Percentiles rank a stretch among this genome's conserved stretches.
These are phyloP conservation scores for Sphaerulina populicola DNA, from an alignment of 2,329 filamentous ascomycete species.

Conservation along the genomic window DNA sequence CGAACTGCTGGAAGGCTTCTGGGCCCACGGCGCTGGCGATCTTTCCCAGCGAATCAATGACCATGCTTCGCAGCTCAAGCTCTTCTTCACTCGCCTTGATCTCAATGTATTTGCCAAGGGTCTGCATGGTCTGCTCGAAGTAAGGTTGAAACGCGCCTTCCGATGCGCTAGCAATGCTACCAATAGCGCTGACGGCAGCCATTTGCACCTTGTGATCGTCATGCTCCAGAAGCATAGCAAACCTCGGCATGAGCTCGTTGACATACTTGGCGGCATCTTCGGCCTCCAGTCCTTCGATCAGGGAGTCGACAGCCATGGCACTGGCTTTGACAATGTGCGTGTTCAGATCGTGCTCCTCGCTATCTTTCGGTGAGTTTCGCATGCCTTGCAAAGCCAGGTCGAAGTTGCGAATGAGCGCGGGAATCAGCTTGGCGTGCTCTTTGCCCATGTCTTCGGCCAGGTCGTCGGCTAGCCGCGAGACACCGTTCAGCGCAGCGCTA, in stretches of 20 bases:
- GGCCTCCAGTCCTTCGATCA: slow-evolving; percentile 76
- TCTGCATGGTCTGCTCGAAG: slow-evolving; percentile 82
- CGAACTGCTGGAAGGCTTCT: slow-evolving; percentile 80
- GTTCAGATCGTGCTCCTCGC: slow-evolving; percentile 58
- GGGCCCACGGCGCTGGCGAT: slow-evolving; percentile 83
- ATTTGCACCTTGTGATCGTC: slow-evolving; percentile 84
- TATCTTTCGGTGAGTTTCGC: slow-evolving; percentile 41
- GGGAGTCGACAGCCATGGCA: slow-evolving; percentile 81
- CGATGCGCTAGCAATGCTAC: slow-evolving; percentile 79
- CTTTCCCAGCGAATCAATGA: slow-evolving; percentile 86
- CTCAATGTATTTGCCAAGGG: slow-evolving; percentile 72
- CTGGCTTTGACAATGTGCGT: slow-evolving; percentile 80
- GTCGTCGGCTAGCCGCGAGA: slow-evolving; percentile 86
- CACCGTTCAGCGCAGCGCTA: slow-evolving; percentile 75
- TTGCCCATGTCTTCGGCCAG: slow-evolving; percentile 81
- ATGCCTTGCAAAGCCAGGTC: slow-evolving; percentile 66
- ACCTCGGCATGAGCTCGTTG: slow-evolving; percentile 70
- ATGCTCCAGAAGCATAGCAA: slow-evolving; percentile 75
- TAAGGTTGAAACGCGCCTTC: slow-evolving; percentile 80
- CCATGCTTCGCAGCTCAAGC: slow-evolving; percentile 77
- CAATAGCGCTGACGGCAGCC: slow-evolving; percentile 78
- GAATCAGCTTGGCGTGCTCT: slow-evolving; percentile 77
- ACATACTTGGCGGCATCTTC: slow-evolving; percentile 77
- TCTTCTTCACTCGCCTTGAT: slow-evolving; percentile 87
- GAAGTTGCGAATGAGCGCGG: slow-evolving; percentile 77